Percentiles rank a stretch among this genome's conserved stretches.
phyloP scores from a whole-genome alignment of 1,284 basidiomycete genomes.

The Austropuccinia psidii region DNA sequence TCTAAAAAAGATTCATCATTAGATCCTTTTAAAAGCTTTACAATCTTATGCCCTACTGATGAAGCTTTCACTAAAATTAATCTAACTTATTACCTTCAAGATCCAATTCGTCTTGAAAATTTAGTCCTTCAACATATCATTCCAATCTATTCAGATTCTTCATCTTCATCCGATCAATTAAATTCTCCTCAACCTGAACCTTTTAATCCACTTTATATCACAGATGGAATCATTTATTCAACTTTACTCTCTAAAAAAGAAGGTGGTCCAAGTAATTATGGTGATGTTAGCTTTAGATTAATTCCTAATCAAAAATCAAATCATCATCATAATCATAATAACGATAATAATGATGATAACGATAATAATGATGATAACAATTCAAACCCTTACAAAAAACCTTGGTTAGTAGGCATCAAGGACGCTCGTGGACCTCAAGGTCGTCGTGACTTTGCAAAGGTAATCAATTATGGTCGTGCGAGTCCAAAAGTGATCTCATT shows the following conservation, averaged over 20 bases:
- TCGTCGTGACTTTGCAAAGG: conserved; percentile 64
- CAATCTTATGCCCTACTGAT: conserved; percentile 81
- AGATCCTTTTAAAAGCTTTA: conserved; percentile 52
- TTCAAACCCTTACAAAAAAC: conserved; percentile 46
- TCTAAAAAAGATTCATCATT: background rate
- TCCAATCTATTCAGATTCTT: conserved; percentile 48
- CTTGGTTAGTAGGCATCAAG: conserved; percentile 78
- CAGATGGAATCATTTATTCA: conserved; percentile 62
- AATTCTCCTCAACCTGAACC: conserved; percentile 30
- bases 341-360: conserved; percentile 62
- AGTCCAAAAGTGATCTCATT: conserved; percentile 50
- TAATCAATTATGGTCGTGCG: conserved; percentile 72
- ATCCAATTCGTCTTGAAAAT: conserved; percentile 52
- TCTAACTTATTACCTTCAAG: conserved; percentile 64
- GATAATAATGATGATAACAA: conserved; percentile 62
- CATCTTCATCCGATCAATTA: conserved; percentile 16
- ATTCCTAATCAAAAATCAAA: too few relatives aligned
- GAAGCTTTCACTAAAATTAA: conserved; percentile 85
- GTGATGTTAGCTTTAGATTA: conserved; percentile 68
- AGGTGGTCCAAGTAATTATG: conserved; percentile 56
- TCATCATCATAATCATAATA: background rate
- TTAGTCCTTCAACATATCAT: conserved; percentile 87
- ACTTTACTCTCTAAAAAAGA: conserved; percentile 58
- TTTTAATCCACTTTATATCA: conserved; percentile 61
- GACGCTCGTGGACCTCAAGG: conserved; percentile 69